A percentile compares a stretch with the other conserved stretches of the same genome.
Evolutionary conservation across 192 early-diverging fungal genomes (phyloP).

Genomic region (Coemansia sp.): DNA sequence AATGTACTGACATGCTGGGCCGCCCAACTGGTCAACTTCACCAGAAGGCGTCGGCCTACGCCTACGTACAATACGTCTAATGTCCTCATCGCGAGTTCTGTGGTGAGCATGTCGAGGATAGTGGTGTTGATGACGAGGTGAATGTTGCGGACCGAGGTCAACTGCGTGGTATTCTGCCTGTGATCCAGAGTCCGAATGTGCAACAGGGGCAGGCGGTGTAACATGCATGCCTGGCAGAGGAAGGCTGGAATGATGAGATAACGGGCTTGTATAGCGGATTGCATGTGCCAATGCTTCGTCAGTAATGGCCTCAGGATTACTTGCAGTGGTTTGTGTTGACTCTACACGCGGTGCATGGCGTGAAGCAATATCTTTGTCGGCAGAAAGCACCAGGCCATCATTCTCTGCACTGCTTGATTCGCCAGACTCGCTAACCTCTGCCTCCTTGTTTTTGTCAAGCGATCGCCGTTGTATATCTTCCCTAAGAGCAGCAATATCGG

Average conservation of each 20-base stretch:
- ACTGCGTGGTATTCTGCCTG: constrained; percentile 3
- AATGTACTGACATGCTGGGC: constrained; percentile 34
- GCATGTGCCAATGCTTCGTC: not conserved
- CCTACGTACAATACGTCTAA: constrained; percentile 30
- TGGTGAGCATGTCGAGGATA: constrained; percentile 6
- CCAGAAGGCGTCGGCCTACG: constrained; percentile 2
- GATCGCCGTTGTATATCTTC: constrained; percentile 1
- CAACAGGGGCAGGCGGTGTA: not conserved
- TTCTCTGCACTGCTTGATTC: constrained; percentile 1
- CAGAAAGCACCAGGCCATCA: constrained; percentile 34
- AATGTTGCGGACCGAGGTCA: not conserved
- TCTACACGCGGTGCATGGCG: constrained; percentile 16
- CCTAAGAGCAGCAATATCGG: constrained; percentile 3
- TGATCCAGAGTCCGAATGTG: not conserved
- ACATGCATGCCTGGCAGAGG: constrained; percentile 1
- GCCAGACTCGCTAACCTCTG: not conserved
- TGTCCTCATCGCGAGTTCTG: not conserved
- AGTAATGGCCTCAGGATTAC: constrained; percentile 19
- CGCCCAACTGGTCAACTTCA: constrained; percentile 2
- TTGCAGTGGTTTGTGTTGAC: constrained; percentile 16
- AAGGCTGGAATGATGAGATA: constrained; percentile 24
- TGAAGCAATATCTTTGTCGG: constrained; percentile 24
- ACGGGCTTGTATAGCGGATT: constrained; percentile 1
- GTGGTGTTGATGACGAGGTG: constrained; percentile 1
- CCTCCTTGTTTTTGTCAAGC: constrained; percentile 3